These are phyloP conservation scores for Solanum microdontum DNA, from an alignment of 257 asterid genomes.

Conservation along the genomic window DNA sequence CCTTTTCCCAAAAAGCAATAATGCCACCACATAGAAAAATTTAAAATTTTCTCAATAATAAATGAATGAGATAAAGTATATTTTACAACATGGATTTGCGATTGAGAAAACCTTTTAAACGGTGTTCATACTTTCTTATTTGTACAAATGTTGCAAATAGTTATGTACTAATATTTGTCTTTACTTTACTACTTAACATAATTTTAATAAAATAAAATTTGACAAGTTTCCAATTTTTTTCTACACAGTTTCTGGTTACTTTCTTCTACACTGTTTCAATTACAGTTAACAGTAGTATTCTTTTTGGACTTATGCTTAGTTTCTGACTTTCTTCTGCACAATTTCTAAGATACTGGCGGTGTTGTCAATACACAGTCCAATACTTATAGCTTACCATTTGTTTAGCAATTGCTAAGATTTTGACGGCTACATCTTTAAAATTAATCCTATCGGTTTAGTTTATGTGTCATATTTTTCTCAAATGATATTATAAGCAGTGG, in stretches of 20 bases:
- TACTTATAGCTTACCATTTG: background rate
- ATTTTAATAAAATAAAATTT: background rate
- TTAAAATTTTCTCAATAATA: too few relatives aligned
- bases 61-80: too few relatives aligned
- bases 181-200: background rate
- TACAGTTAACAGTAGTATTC: background rate
- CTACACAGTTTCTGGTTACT: background rate
- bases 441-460: accelerated
- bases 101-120: too few relatives aligned
- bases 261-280: background rate
- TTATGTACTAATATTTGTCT: background rate
- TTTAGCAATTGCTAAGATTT: background rate
- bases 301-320: background rate
- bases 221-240: background rate
- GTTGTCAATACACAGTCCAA: background rate
- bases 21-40: too few relatives aligned
- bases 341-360: background rate
- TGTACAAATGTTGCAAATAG: background rate
- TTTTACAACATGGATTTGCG: too few relatives aligned
- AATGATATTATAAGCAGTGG: background rate
- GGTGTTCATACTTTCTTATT: background rate
- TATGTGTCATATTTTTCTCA: background rate
- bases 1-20: too few relatives aligned
- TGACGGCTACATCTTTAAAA: background rate
- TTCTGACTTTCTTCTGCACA: background rate